Conservation (phyloP, 2,329 filamentous ascomycete species). For the Neurospora sp. region DNA sequence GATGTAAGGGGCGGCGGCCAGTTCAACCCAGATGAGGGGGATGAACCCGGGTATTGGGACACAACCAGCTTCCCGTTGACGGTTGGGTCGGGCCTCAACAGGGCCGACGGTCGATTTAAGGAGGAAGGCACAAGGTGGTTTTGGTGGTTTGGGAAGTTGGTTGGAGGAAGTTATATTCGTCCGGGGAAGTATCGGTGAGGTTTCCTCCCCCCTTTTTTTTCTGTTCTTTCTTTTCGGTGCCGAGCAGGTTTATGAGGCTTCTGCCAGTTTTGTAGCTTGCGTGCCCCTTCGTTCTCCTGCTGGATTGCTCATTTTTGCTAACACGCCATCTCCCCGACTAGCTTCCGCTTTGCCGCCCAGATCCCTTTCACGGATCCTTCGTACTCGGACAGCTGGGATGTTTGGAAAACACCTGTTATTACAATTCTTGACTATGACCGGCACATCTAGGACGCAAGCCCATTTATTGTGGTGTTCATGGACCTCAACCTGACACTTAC, state of each 20-base stretch:
- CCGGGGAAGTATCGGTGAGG: background rate
- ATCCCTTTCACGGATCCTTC: constrained; percentile 13
- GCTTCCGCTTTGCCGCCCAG: constrained; percentile 13
- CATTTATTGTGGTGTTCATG: background rate
- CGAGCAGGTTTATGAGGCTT: background rate
- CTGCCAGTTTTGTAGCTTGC: background rate
- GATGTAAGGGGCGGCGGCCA: background rate
- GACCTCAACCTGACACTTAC: background rate
- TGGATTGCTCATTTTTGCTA: background rate
- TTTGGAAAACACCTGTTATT: constrained; percentile 10
- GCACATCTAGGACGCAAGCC: background rate
- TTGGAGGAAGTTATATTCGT: constrained; percentile 2
- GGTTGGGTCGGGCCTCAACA: constrained; percentile 4
- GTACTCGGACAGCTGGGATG: constrained; percentile 14
- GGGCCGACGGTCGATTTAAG: no score
- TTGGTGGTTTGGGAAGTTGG: constrained; percentile 14
- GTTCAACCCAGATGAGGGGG: constrained; percentile 1
- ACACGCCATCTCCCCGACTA: background rate
- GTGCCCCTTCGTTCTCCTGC: no score
- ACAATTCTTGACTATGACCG: constrained; percentile 5
- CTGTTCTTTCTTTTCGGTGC: background rate
- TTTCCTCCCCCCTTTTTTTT: background rate
- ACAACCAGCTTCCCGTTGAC: constrained; percentile 9
- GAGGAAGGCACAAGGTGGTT: constrained; percentile 2
- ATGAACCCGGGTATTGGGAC: constrained; percentile 7